These are phyloP conservation scores for Filobasidium wieringae DNA, from an alignment of 768 basidiomycete genomes.

Conservation along the genomic window DNA sequence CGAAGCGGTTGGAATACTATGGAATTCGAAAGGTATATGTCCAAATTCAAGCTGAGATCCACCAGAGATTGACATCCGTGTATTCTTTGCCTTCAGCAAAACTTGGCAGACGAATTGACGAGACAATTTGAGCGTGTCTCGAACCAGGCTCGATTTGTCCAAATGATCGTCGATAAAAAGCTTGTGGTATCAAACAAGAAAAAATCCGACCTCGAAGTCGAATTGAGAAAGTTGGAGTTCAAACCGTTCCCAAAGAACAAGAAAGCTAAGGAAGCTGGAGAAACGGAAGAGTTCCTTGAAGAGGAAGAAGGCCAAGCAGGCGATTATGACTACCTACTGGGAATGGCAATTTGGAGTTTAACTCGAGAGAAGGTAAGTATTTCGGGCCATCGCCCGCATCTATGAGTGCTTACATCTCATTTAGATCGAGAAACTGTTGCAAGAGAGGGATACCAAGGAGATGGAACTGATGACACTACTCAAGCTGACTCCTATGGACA, in stretches of 20 bases:
- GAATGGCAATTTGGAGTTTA: slow-evolving; percentile 91
- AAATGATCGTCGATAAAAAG: slow-evolving; percentile 83
- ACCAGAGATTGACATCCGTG: slow-evolving; percentile 8
- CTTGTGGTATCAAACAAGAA: slow-evolving; percentile 75
- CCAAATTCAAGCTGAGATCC: neutral
- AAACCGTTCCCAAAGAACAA: slow-evolving; percentile 74
- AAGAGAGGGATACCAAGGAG: slow-evolving; percentile 73
- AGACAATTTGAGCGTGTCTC: slow-evolving; percentile 66
- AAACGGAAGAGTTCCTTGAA: slow-evolving; percentile 51
- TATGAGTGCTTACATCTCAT: neutral
- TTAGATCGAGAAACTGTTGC: slow-evolving; percentile 70
- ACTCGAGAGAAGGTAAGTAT: slow-evolving; percentile 71
- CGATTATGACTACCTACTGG: slow-evolving; percentile 86
- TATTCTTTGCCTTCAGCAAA: slow-evolving; percentile 50
- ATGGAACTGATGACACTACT: slow-evolving; percentile 64
- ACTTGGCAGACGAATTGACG: slow-evolving; percentile 70
- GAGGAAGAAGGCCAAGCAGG: slow-evolving; percentile 43
- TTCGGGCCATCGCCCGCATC: neutral
- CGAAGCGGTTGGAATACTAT: slow-evolving; percentile 74
- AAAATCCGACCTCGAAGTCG: slow-evolving; percentile 70
- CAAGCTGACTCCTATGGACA: slow-evolving; percentile 60
- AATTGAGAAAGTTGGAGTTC: slow-evolving; percentile 74
- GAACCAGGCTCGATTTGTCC: slow-evolving; percentile 92
- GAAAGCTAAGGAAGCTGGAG: slow-evolving; percentile 56
- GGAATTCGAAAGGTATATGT: slow-evolving; percentile 78